Conservation (phyloP, 208 protist species). For the Trichomonas gallinae region DNA sequence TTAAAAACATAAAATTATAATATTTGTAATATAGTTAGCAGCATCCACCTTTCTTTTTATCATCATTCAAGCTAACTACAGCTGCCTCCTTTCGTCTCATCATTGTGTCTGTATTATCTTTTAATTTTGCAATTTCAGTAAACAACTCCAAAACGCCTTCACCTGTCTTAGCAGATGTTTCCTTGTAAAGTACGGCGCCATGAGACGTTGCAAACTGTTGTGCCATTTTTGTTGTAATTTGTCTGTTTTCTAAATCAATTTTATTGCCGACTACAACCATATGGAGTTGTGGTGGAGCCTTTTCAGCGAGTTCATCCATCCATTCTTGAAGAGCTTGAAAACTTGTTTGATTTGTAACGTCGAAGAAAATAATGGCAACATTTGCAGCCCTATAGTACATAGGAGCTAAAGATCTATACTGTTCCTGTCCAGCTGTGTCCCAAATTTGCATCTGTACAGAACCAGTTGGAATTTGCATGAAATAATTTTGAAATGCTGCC, state of each 20-base stretch:
- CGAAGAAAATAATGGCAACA: not conserved
- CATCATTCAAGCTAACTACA: no score
- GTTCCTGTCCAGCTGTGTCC: not conserved
- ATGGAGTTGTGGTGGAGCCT: not conserved
- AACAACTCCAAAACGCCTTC: not conserved
- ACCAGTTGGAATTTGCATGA: not conserved
- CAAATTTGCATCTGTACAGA: not conserved
- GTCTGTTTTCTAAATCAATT: not conserved
- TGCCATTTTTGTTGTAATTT: not conserved
- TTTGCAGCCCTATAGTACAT: not conserved
- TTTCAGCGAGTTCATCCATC: not conserved
- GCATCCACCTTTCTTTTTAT: no score
- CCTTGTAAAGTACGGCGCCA: not conserved
- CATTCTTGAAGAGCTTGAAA: not conserved
- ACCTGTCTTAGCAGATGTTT: not conserved
- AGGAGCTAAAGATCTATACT: not conserved
- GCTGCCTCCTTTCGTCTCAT: not conserved
- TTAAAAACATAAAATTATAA: no score
- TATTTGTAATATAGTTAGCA: no score
- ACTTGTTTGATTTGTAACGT: not conserved
- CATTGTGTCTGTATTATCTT: not conserved
- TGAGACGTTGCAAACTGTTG: not conserved
- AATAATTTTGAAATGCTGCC: not conserved
- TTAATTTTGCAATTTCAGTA: not conserved
- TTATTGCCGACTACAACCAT: not conserved